Conservation (phyloP, 2,329 filamentous ascomycete species). For the Coleophoma eucalyptorum region DNA sequence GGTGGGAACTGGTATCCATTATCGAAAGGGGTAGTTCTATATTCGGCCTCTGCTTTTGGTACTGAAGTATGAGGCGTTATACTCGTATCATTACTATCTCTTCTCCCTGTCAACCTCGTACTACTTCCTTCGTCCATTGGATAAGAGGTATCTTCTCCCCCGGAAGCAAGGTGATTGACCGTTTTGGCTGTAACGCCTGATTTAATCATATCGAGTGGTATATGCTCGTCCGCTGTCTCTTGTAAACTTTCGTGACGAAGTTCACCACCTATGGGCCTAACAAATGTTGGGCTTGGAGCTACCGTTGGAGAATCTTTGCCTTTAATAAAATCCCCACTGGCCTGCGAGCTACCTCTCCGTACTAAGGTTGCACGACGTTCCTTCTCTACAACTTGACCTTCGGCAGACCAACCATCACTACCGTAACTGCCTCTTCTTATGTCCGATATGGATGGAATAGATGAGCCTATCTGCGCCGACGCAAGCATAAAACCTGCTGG, state of each 20-base stretch:
- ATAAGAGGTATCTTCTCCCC: background rate
- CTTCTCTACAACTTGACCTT: conserved; percentile 25
- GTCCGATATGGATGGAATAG: conserved; percentile 23
- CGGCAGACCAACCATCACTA: conserved; percentile 24
- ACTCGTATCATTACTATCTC: conserved; percentile 18
- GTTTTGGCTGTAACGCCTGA: conserved; percentile 1
- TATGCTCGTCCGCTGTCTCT: conserved; percentile 15
- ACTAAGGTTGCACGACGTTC: conserved; percentile 18
- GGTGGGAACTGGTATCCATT: conserved; percentile 66
- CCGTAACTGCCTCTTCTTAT: conserved; percentile 25
- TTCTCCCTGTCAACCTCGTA: conserved; percentile 1
- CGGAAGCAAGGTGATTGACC: background rate
- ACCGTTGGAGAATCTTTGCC: conserved; percentile 8
- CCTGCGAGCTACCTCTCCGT: conserved; percentile 14
- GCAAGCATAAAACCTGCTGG: conserved; percentile 45
- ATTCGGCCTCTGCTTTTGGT: conserved; percentile 9
- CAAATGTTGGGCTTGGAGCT: conserved; percentile 4
- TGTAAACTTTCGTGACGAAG: conserved; percentile 15
- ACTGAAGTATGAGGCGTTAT: conserved; percentile 7
- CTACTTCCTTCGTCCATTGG: background rate
- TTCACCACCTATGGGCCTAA: conserved; percentile 5
- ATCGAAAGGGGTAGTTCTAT: conserved; percentile 38
- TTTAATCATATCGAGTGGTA: background rate
- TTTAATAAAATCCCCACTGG: conserved; percentile 5
- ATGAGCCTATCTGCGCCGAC: conserved; percentile 37